phyloP scores from a whole-genome alignment of 164 flowering plant species.

The Brasenia schreberi region DNA sequence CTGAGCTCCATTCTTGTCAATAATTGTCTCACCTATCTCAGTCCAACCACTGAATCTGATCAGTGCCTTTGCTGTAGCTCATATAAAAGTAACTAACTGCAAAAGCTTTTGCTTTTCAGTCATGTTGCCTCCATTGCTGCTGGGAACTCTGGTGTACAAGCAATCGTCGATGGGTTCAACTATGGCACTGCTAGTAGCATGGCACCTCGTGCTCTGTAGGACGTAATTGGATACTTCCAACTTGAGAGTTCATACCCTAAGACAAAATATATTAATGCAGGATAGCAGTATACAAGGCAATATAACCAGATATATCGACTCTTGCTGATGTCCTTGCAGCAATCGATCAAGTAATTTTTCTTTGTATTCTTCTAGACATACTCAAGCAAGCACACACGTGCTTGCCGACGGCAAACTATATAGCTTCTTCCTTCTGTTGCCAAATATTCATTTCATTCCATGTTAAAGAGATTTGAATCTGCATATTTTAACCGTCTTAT shows the following conservation, averaged over 20 bases:
- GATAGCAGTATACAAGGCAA: slow-evolving; percentile 88
- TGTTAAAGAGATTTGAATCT: not conserved
- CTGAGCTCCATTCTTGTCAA: not conserved
- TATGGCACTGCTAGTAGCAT: slow-evolving; percentile 84
- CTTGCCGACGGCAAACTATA: not conserved
- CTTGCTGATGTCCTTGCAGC: slow-evolving; percentile 71
- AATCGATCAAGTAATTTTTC: slow-evolving; percentile 57
- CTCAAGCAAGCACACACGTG: not conserved
- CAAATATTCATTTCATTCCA: no score
- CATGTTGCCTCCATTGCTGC: slow-evolving; percentile 93
- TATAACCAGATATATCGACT: slow-evolving; percentile 64
- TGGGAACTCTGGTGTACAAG: slow-evolving; percentile 72
- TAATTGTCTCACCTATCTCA: not conserved
- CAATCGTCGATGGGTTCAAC: slow-evolving; percentile 55
- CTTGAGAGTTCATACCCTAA: not conserved
- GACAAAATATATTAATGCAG: slow-evolving; percentile 17
- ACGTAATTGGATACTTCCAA: not conserved
- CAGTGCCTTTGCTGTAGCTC: not conserved
- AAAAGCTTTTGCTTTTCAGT: slow-evolving; percentile 19
- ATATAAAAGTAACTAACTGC: not conserved
- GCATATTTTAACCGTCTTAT: not conserved
- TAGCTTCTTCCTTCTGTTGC: no score
- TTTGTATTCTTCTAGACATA: not conserved
- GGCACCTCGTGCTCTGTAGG: slow-evolving; percentile 84
- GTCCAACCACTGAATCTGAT: not conserved